Evolutionary conservation across 345 rosid genomes (phyloP).

Genomic region (Cardiospermum halicacabum): DNA sequence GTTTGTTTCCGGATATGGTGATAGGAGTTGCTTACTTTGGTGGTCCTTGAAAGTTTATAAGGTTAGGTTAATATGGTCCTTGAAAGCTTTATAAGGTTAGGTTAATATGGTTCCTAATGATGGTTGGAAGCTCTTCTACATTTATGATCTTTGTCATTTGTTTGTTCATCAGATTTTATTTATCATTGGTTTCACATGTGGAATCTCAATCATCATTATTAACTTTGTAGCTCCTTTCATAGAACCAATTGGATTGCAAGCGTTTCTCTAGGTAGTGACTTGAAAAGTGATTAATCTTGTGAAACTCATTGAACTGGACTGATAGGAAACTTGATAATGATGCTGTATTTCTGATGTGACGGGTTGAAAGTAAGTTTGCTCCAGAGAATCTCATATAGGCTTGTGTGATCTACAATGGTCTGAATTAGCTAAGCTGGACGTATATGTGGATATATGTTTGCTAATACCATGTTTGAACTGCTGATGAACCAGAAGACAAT

Average conservation of each 20-base stretch:
- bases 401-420: background rate
- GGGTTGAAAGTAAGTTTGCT: background rate
- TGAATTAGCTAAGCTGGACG: background rate
- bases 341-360: background rate
- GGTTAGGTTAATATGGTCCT: background rate
- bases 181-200: too few species aligned
- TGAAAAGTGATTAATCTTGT: background rate
- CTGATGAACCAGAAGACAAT: background rate
- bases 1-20: background rate
- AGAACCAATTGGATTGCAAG: background rate
- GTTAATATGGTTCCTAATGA: background rate
- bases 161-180: background rate
- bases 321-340: background rate
- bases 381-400: background rate
- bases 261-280: background rate
- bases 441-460: too few species aligned
- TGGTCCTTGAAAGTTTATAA: background rate
- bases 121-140: background rate
- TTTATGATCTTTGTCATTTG: background rate
- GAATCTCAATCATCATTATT: background rate
- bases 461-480: background rate
- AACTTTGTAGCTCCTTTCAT: background rate
- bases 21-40: background rate
- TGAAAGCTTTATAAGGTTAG: background rate
- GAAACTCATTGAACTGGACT: background rate